Conservation (phyloP, 768 basidiomycete species). For the Mrakia blollopis region DNA sequence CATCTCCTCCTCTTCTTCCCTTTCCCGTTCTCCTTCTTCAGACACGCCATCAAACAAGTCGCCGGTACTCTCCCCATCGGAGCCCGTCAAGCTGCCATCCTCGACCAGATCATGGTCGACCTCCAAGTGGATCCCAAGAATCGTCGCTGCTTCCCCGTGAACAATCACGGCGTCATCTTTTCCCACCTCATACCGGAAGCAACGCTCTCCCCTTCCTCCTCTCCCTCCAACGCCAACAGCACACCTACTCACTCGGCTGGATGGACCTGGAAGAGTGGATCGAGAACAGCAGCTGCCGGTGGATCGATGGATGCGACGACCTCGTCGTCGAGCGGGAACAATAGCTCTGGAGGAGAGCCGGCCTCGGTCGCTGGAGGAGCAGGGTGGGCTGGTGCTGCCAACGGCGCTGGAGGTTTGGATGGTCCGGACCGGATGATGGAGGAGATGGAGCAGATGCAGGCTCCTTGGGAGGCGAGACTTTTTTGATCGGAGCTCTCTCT, state of each 20-base stretch:
- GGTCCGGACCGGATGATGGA: neutral
- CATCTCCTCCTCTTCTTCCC: too few species aligned
- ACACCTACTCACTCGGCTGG: too few species aligned
- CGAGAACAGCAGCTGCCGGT: too few species aligned
- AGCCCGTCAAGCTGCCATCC: neutral
- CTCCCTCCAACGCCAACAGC: neutral
- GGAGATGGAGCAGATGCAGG: neutral
- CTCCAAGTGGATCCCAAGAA: neutral
- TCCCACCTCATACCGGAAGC: neutral
- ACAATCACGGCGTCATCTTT: slow-evolving; percentile 5
- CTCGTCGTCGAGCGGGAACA: too few species aligned
- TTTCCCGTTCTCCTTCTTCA: too few species aligned
- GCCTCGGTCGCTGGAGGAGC: too few species aligned
- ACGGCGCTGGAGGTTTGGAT: neutral
- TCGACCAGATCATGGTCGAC: neutral
- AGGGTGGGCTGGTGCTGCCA: neutral
- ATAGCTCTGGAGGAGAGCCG: neutral
- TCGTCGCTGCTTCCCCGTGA: neutral
- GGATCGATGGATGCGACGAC: too few species aligned
- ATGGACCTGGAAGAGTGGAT: too few species aligned
- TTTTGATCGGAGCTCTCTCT: too few species aligned
- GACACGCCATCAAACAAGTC: neutral
- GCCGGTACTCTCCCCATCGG: neutral
- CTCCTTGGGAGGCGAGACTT: neutral
- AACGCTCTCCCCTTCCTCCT: neutral